Evolutionary conservation across 1,284 basidiomycete species (phyloP), one percentile per base, ranked within the genome.

Genomic region (Wolfiporia cocos): DNA sequence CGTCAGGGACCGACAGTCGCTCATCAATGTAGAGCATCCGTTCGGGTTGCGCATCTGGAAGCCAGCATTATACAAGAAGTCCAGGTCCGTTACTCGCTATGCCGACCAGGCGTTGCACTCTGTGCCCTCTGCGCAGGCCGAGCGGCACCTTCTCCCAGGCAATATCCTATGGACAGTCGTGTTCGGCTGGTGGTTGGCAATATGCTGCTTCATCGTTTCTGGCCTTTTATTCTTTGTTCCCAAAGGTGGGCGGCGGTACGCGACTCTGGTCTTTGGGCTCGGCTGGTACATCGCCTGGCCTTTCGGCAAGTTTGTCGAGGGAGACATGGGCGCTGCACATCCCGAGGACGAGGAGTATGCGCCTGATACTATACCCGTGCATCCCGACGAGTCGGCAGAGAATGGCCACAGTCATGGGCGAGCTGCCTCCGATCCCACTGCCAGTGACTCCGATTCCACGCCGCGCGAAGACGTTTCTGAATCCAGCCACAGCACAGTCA

Each of bases 1-100:
- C 0, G 69, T 99, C 52, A 93, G 89, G 65, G 94, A 98, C 55
- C 82, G 96, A 22, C 96, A 99, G 63, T 97, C 96, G 34, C 86
- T 95, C 53, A 96, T 99, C 64, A 99, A 99, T 67, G 93, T 97
- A 60, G 92, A 97, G 62, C 96, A 99, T 65, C 96, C 96, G 5
- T 99, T 99, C 64, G 96, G 96, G 73, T 75, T 99, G 51, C 96
- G 92, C 34, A 98, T 99, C 60, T 99, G 96, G 96, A 99, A 99
- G 66, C 96, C 96, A 11, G 96, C 96, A 0, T 67, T 99, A 41
- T 99, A 99, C 80, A 95, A 96, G 67, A 99, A 99, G 64, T 90
- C 89, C 21, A 86, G 96, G 36, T 93, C 94, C 2, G 90, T 99
- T 51, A 97, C 95, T 33, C 87, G 94, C 43, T 86, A 93, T 63